phyloP scores from a whole-genome alignment of 148 eudicot species.

The Nepenthes gracilis region DNA sequence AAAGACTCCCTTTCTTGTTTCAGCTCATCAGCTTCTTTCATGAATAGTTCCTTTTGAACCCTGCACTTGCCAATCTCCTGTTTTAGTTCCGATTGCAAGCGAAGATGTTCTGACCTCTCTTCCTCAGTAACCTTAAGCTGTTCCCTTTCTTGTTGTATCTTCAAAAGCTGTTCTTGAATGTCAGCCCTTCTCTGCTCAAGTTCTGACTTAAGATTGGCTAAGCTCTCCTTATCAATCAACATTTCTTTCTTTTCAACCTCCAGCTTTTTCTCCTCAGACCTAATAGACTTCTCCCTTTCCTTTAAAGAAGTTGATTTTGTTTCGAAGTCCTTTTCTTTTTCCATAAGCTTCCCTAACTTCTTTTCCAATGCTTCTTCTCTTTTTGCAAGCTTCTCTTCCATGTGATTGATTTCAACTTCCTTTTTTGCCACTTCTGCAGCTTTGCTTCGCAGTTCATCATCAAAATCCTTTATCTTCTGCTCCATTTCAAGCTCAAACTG shows the following conservation, averaged over 20 bases:
- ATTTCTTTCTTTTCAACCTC: conserved; percentile 64
- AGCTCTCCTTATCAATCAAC: conserved; percentile 38
- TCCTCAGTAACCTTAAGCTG: conserved; percentile 73
- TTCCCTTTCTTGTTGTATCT: conserved; percentile 52
- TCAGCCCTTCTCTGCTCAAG: conserved; percentile 49
- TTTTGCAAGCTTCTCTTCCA: conserved; percentile 65
- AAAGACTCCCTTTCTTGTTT: conserved; percentile 66
- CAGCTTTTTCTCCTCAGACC: conserved; percentile 32
- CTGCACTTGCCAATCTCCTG: conserved; percentile 65
- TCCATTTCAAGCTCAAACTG: conserved; percentile 58
- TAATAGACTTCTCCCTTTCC: conserved; percentile 53
- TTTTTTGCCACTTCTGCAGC: conserved; percentile 50
- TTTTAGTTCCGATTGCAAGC: conserved; percentile 69
- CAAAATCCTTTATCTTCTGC: conserved; percentile 45
- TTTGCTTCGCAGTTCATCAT: conserved; percentile 54
- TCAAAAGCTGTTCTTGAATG: conserved; percentile 40
- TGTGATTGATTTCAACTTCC: conserved; percentile 63
- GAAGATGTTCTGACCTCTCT: conserved; percentile 63
- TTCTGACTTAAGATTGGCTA: conserved; percentile 49
- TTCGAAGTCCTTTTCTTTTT: conserved; percentile 56
- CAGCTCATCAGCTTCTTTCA: conserved; percentile 70
- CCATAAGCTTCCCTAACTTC: conserved; percentile 65
- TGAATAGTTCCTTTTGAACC: conserved; percentile 49
- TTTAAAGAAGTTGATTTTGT: conserved; percentile 48
- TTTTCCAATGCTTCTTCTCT: conserved; percentile 79